These are phyloP conservation scores for Thymus quinquecostatus DNA, from an alignment of 257 asterid genomes.

Conservation along the genomic window DNA sequence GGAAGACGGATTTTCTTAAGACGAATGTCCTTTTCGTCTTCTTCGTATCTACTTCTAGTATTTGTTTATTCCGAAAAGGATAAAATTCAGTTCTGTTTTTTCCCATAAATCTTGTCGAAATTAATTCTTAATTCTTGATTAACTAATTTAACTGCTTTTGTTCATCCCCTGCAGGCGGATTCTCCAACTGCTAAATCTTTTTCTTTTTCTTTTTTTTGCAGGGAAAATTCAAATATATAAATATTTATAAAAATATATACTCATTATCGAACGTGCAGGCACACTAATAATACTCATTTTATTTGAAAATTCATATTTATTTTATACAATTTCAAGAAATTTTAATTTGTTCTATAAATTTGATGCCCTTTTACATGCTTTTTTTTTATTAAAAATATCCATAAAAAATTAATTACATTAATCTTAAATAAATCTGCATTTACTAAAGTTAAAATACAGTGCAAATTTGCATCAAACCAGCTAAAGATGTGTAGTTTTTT, in stretches of 20 bases:
- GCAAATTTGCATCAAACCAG: slow-evolving; percentile 20
- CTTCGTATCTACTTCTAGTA: slow-evolving; percentile 9
- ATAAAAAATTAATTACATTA: no score
- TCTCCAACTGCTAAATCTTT: slow-evolving; percentile 25
- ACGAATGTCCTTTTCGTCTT: slow-evolving; percentile 30
- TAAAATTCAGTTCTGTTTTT: not conserved
- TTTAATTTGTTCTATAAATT: not conserved
- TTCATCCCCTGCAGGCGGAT: slow-evolving; percentile 28
- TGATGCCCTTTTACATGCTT: no score
- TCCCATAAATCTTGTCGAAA: no score
- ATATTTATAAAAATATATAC: no score
- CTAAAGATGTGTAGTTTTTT: not conserved
- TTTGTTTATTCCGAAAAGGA: slow-evolving; percentile 1
- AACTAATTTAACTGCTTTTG: slow-evolving; percentile 21
- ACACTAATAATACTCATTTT: no score
- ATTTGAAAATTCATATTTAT: no score
- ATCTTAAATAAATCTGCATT: no score
- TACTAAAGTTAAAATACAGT: not conserved
- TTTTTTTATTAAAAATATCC: no score
- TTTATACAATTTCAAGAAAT: no score
- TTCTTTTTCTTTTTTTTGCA: no score
- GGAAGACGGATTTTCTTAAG: slow-evolving; percentile 49
- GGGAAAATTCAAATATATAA: not conserved
- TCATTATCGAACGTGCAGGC: no score
- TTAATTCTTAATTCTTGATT: not conserved